Evolutionary conservation across 2,329 filamentous ascomycete species (phyloP).

Genomic region (Paraconiothyrium sp.): DNA sequence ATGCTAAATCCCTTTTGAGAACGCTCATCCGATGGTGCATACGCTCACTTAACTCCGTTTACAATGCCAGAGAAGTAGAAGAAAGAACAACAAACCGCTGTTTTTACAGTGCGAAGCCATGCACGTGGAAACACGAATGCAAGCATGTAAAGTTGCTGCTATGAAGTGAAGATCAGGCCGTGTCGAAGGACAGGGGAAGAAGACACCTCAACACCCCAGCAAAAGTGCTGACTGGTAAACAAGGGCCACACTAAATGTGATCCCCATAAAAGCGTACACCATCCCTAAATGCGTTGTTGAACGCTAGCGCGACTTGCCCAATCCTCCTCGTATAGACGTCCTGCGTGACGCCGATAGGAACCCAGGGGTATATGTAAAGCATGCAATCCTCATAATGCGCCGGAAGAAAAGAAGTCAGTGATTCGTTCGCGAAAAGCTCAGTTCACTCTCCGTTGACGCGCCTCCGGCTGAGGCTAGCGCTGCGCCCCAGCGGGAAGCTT

Average conservation of each 20-base stretch:
- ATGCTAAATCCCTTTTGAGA: constrained; percentile 6
- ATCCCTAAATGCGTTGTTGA: background rate
- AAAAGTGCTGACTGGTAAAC: constrained; percentile 7
- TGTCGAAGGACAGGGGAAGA: background rate
- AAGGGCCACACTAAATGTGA: background rate
- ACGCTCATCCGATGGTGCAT: background rate
- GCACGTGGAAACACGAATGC: background rate
- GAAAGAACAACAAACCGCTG: background rate
- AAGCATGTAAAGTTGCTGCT: background rate
- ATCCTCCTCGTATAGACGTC: background rate
- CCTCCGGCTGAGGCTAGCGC: constrained; percentile 40
- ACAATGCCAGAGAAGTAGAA: constrained; percentile 14
- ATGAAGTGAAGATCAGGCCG: background rate
- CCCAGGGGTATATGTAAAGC: constrained; percentile 9
- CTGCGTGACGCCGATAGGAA: background rate
- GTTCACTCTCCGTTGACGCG: constrained; percentile 47
- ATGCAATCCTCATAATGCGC: constrained; percentile 5
- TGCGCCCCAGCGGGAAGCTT: constrained; percentile 38
- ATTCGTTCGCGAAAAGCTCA: constrained; percentile 16
- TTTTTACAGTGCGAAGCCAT: background rate
- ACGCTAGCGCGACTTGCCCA: background rate
- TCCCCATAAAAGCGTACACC: constrained; percentile 1
- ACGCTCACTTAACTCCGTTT: background rate
- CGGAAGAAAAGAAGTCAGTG: constrained; percentile 24
- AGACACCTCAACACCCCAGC: background rate